phyloP scores from a whole-genome alignment of 208 protist species.

The Crithidia expoeki region DNA sequence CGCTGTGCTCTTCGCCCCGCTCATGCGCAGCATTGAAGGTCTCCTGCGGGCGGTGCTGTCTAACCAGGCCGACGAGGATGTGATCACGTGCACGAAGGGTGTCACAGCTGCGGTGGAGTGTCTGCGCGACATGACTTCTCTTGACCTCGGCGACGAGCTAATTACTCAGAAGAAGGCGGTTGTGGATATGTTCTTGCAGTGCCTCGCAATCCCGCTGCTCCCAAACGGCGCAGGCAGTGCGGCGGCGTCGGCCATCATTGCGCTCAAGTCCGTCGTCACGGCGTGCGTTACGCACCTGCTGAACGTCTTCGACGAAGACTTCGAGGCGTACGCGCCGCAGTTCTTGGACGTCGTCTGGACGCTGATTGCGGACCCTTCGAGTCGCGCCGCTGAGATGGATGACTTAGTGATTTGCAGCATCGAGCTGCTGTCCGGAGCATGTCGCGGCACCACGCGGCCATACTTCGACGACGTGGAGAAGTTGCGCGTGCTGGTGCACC shows the following conservation, averaged over 20 bases:
- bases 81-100: conserved; percentile 43
- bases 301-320: conserved; percentile 94
- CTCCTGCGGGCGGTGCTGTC: conserved; percentile 26
- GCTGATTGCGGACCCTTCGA: conserved; percentile 74
- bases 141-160: conserved; percentile 96
- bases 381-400: conserved; percentile 58
- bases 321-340: conserved; percentile 78
- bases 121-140: conserved; percentile 78
- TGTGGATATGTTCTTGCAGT: conserved; percentile 60
- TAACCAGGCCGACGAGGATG: conserved; percentile 22
- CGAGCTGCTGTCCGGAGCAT: conserved; percentile 89
- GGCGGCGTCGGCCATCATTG: conserved; percentile 42
- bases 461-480: conserved; percentile 80
- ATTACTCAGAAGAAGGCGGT: conserved; percentile 83
- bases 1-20: conserved; percentile 38
- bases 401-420: conserved; percentile 88
- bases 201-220: conserved; percentile 54
- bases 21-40: conserved; percentile 34
- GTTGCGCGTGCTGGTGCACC: conserved; percentile 86
- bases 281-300: conserved; percentile 92
- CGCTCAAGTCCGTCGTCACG: conserved; percentile 86
- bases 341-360: conserved; percentile 92
- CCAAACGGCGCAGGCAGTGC: conserved; percentile 5
- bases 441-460: conserved; percentile 67
- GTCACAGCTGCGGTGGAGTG: conserved; percentile 73